Evolutionary conservation across 805 yeast species (phyloP).

Genomic region (Candida vaughaniae): DNA sequence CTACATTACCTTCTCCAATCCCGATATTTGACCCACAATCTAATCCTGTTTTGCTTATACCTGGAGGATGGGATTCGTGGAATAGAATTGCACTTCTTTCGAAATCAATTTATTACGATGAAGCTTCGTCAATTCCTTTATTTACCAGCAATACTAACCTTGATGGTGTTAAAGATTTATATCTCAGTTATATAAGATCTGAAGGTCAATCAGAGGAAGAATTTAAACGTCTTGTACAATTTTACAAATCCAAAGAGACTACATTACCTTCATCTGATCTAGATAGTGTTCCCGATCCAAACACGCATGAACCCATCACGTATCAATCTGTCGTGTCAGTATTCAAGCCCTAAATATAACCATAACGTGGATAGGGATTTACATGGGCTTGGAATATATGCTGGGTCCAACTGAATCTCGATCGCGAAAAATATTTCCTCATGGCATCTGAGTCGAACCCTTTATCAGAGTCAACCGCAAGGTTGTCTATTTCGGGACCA

Average conservation of each 20-base stretch:
- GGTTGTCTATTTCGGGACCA: neutral
- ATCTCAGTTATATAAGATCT: no score
- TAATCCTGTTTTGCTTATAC: slow-evolving; percentile 29
- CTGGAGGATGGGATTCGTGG: slow-evolving; percentile 53
- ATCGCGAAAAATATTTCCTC: neutral
- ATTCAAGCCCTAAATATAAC: no score
- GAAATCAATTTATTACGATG: slow-evolving; percentile 19
- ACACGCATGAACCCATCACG: no score
- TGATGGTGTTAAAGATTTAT: neutral
- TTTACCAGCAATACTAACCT: slow-evolving; percentile 1
- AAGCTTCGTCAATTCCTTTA: slow-evolving; percentile 4
- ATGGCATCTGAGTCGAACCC: neutral
- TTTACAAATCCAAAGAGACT: no score
- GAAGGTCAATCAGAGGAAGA: no score
- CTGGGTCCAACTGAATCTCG: no score
- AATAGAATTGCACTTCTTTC: slow-evolving; percentile 44
- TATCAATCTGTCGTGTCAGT: no score
- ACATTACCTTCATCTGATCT: no score
- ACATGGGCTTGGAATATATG: no score
- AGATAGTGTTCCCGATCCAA: no score
- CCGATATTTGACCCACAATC: neutral
- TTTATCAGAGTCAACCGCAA: slow-evolving; percentile 1
- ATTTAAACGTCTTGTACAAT: no score
- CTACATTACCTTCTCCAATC: neutral
- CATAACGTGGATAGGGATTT: no score